phyloP scores from a whole-genome alignment of 768 basidiomycete species.

The Serendipita sp. region DNA sequence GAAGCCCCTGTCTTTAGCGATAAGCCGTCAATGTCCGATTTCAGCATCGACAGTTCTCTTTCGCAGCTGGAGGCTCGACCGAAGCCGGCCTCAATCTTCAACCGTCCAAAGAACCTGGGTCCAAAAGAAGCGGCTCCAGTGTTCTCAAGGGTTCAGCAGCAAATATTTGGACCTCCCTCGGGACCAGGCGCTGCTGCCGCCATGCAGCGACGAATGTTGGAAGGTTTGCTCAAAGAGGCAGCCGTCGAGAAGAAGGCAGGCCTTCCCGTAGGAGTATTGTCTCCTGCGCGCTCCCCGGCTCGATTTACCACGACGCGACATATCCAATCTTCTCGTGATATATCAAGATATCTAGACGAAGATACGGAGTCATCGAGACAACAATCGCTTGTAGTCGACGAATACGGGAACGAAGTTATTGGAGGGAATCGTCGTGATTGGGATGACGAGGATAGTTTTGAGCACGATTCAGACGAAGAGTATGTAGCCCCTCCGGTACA shows the following conservation, averaged over 20 bases:
- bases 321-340: not conserved
- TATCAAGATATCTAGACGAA: not conserved
- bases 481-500: not conserved
- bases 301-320: not conserved
- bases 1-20: not conserved
- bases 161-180: not conserved
- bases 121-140: not conserved
- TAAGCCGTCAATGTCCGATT: not conserved
- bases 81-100: not conserved
- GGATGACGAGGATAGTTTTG: not conserved
- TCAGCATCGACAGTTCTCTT: not conserved
- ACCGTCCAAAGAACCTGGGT: not conserved
- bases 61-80: not conserved
- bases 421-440: not conserved
- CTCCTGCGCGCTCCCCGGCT: not conserved
- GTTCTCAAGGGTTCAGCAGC: not conserved
- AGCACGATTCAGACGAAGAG: not conserved
- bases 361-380: not conserved
- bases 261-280: not conserved
- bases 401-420: conserved; percentile 1
- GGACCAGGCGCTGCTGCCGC: not conserved
- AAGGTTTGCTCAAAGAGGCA: not conserved
- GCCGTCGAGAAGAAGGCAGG: not conserved
- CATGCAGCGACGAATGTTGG: not conserved
- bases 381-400: not conserved